phyloP scores from a whole-genome alignment of 2,329 filamentous ascomycete genomes.

The Paramyrothecium sp. region DNA sequence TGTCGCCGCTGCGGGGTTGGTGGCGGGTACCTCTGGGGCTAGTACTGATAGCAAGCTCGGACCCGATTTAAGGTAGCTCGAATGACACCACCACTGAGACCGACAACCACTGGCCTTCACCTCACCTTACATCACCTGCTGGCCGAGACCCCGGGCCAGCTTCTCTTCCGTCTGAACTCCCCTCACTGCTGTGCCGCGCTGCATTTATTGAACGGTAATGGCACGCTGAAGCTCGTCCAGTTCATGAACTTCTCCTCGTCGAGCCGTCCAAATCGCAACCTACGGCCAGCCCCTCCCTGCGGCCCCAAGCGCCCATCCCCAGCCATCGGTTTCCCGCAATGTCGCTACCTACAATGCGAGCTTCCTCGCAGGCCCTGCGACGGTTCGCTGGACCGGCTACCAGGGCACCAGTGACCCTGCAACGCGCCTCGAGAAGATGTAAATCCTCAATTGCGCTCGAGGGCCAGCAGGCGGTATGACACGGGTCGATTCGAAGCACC shows the following conservation, averaged over 20 bases:
- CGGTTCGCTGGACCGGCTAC: slow-evolving; percentile 31
- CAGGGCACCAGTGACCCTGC: slow-evolving; percentile 14
- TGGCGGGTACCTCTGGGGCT: not conserved
- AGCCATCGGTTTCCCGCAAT: slow-evolving; percentile 29
- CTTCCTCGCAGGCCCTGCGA: slow-evolving; percentile 47
- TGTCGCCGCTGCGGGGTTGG: not conserved
- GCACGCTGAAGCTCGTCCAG: no score
- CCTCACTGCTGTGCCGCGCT: no score
- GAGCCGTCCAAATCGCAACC: no score
- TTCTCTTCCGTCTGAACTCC: no score
- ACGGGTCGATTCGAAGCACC: not conserved
- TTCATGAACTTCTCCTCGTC: no score
- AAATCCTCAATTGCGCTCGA: slow-evolving; percentile 50
- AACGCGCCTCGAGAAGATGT: slow-evolving; percentile 28
- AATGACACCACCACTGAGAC: not conserved
- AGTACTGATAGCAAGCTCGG: not conserved
- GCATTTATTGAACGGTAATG: no score
- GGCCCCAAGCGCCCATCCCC: slow-evolving; percentile 3
- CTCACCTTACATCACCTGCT: not conserved
- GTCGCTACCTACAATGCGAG: slow-evolving; percentile 46
- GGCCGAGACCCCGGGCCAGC: no score
- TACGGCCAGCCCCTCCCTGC: not conserved
- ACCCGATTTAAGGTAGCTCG: not conserved
- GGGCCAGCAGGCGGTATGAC: slow-evolving; percentile 57
- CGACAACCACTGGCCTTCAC: not conserved